Base-by-base conservation (phyloP, 441 rosid species). In the Pelargonium fulgidum region DNA sequence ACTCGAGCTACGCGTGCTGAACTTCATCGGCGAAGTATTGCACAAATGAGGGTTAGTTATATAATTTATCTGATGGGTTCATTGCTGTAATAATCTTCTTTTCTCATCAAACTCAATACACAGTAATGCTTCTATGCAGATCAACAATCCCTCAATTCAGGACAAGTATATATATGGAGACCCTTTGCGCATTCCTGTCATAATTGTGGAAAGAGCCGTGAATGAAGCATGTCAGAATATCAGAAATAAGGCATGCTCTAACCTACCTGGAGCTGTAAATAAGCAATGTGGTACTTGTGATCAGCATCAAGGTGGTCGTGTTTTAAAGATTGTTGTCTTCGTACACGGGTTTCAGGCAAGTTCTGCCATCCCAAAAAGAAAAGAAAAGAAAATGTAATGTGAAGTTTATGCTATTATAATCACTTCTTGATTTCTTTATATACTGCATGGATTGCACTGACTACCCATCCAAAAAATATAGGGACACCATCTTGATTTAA, bases 271-370 rank as follows among this genome's bases (percentile, higher is more conserved):
- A 64, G 66, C 74, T 16, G 73, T 68, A 26, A 82, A 73, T 58
- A 78, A 78, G 65, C 62, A 68, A 62, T 67, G 78, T 64, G 76
- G 64, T 66, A 29, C 72, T 39, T 70, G 12, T 26, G 29, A 24
- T 24, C 63, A 64, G 39, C 77, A 50, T 56, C 82, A 82, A 68
- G 84, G 47, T 70, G 83, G 80, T 20, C 87, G 85, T 61, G 84
- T 84, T 52, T 75, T 94, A 75, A 94, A 87, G 81, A 76, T 85
- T n/a, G 96, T 86, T 44, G 81, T 94, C 54, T 94, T 94, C 75
- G 97, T 94, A 73, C 99, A 92, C 77, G 99, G 98, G 56, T 94
- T 94, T 82, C 97, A 94, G 97, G 99, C 79, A 85, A 73, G 86
- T 73, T 65, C 41, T 45, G n/a, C 54, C 61, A 22, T 65, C 64